phyloP scores from a whole-genome alignment of 2,329 filamentous ascomycete species.

The Cladosporium sp. region DNA sequence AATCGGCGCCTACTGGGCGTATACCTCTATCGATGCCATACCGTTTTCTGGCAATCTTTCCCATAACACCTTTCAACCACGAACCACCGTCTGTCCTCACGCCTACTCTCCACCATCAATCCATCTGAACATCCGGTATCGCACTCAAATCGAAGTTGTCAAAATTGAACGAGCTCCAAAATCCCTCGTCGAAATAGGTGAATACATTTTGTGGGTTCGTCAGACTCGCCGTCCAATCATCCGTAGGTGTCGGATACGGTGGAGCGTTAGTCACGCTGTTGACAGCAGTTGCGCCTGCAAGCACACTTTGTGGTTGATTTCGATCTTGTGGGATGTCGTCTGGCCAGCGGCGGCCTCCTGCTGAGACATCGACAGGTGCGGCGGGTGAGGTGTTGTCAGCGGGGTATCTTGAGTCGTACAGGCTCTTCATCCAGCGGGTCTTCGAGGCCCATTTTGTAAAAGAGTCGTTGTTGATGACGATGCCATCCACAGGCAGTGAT shows the following conservation, averaged over 20 bases:
- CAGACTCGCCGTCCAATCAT: constrained; percentile 9
- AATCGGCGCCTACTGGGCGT: too few relatives aligned
- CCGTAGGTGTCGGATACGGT: constrained; percentile 7
- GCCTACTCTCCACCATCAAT: neutral
- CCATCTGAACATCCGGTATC: constrained; percentile 8
- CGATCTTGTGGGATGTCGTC: neutral
- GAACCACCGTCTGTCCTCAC: too few relatives aligned
- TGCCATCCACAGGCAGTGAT: constrained; percentile 23
- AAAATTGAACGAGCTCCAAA: constrained; percentile 16
- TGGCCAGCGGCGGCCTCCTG: constrained; percentile 5
- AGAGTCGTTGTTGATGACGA: constrained; percentile 31
- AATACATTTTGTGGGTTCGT: constrained; percentile 12
- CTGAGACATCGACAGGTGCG: neutral
- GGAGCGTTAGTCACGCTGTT: neutral
- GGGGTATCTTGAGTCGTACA: constrained; percentile 28
- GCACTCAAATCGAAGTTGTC: constrained; percentile 9
- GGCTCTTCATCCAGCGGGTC: constrained; percentile 30
- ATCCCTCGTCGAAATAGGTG: constrained; percentile 17
- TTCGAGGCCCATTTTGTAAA: constrained; percentile 34
- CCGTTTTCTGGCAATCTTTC: neutral
- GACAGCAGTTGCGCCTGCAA: neutral
- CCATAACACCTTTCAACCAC: neutral
- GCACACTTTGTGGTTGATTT: neutral
- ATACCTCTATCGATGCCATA: too few relatives aligned
- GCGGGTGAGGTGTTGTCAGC: neutral